Conservation (phyloP, 2,329 filamentous ascomycete species). For the Leptographium flavum region DNA sequence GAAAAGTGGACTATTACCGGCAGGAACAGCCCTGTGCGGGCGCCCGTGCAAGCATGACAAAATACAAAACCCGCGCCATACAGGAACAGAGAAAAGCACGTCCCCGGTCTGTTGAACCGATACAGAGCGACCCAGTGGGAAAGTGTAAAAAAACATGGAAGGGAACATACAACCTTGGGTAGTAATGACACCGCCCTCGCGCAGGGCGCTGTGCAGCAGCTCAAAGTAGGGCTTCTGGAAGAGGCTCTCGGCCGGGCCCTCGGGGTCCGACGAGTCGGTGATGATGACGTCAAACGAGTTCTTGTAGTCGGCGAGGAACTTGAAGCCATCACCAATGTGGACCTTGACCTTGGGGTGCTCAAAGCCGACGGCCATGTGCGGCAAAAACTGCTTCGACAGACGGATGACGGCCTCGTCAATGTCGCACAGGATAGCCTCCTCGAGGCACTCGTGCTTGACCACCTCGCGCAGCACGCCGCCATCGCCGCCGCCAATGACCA, state of each 20-base stretch:
- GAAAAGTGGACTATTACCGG: not conserved
- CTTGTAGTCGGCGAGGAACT: slow-evolving; percentile 94
- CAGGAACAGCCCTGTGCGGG: no score
- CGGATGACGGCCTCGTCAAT: slow-evolving; percentile 99
- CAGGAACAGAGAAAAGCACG: not conserved
- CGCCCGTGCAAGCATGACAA: no score
- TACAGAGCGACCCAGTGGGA: not conserved
- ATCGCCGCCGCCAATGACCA: slow-evolving; percentile 95
- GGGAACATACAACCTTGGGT: slow-evolving; percentile 98
- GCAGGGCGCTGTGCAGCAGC: slow-evolving; percentile 76
- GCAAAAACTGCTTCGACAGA: slow-evolving; percentile 95
- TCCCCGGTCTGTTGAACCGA: not conserved
- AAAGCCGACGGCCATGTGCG: slow-evolving; percentile 85
- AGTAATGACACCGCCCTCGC: slow-evolving; percentile 93
- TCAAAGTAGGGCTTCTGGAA: slow-evolving; percentile 99
- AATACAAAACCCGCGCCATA: not conserved
- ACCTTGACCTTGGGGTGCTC: slow-evolving; percentile 86
- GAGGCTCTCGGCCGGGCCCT: slow-evolving; percentile 87
- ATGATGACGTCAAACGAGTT: slow-evolving; percentile 99
- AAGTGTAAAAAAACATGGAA: slow-evolving; percentile 7
- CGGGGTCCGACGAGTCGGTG: slow-evolving; percentile 94
- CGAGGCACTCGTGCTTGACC: slow-evolving; percentile 94
- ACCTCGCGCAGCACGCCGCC: slow-evolving; percentile 96
- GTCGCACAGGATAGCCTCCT: slow-evolving; percentile 93
- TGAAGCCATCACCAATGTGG: slow-evolving; percentile 94